Evolutionary conservation across 2,329 filamentous ascomycete species (phyloP).

Genomic region (Colletotrichum spaethianum): DNA sequence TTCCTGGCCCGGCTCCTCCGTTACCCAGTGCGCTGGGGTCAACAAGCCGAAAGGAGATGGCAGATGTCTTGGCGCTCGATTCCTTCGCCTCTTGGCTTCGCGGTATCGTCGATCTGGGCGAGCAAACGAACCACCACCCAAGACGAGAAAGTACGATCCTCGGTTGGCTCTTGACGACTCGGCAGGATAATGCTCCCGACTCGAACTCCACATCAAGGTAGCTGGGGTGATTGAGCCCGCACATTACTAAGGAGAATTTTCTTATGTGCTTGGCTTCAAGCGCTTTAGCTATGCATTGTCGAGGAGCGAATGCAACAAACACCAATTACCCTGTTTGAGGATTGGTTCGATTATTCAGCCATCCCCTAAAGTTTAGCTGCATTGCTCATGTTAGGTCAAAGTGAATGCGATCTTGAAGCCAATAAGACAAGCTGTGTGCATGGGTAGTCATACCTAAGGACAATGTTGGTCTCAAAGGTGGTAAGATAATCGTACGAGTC

Average conservation of each 20-base stretch:
- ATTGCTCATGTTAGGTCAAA: not conserved
- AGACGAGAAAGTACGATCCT: not conserved
- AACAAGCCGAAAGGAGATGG: not conserved
- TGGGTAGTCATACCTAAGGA: not conserved
- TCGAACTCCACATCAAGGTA: too few relatives aligned
- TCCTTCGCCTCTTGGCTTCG: slow-evolving; percentile 24
- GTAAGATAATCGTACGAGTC: too few relatives aligned
- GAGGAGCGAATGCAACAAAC: not conserved
- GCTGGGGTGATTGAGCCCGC: not conserved
- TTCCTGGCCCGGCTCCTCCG: too few relatives aligned
- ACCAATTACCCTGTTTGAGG: not conserved
- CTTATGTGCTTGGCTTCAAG: not conserved
- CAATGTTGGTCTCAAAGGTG: too few relatives aligned
- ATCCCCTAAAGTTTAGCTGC: not conserved
- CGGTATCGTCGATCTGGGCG: not conserved
- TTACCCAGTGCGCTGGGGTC: not conserved
- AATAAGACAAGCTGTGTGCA: not conserved
- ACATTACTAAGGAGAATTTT: not conserved
- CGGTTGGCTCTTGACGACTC: not conserved
- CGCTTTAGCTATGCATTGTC: not conserved
- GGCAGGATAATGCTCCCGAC: not conserved
- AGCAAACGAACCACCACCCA: not conserved
- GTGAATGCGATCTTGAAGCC: not conserved
- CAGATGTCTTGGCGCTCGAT: slow-evolving; percentile 4
- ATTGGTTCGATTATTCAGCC: not conserved